phyloP scores from a whole-genome alignment of 1,284 basidiomycete species.

The Irpex lacteus region DNA sequence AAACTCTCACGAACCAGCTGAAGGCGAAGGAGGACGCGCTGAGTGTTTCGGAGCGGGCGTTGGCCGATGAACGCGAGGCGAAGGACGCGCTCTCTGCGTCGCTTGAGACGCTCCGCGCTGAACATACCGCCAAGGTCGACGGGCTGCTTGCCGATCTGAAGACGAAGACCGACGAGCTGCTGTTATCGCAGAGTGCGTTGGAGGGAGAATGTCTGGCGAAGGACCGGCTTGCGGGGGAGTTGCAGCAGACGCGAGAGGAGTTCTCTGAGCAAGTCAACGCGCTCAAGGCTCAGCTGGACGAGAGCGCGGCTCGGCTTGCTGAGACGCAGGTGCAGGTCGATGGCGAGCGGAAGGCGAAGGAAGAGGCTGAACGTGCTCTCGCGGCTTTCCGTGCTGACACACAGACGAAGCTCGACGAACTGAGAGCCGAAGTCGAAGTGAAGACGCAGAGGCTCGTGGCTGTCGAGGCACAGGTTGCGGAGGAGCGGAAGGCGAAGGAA shows the following conservation, averaged over 20 bases:
- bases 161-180: neutral
- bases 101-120: neutral
- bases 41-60: neutral
- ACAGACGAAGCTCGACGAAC: slow-evolving; percentile 4
- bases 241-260: neutral
- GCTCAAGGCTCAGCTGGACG: neutral
- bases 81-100: neutral
- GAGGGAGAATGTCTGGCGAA: neutral
- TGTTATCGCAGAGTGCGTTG: neutral
- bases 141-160: neutral
- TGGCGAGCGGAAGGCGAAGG: slow-evolving; percentile 1
- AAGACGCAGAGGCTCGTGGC: neutral
- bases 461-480: neutral
- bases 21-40: neutral
- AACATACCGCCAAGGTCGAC: slow-evolving; percentile 5
- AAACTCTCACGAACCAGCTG: no score
- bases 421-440: neutral
- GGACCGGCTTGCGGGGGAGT: neutral
- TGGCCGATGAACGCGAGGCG: neutral
- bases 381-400: neutral
- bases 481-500: neutral
- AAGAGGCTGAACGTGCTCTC: neutral
- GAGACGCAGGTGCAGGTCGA: neutral
- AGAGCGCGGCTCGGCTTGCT: neutral
- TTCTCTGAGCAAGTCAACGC: neutral